Evolutionary conservation across 495 filamentous ascomycete genomes (phyloP).

Genomic region (Astrocystis sublimbata): DNA sequence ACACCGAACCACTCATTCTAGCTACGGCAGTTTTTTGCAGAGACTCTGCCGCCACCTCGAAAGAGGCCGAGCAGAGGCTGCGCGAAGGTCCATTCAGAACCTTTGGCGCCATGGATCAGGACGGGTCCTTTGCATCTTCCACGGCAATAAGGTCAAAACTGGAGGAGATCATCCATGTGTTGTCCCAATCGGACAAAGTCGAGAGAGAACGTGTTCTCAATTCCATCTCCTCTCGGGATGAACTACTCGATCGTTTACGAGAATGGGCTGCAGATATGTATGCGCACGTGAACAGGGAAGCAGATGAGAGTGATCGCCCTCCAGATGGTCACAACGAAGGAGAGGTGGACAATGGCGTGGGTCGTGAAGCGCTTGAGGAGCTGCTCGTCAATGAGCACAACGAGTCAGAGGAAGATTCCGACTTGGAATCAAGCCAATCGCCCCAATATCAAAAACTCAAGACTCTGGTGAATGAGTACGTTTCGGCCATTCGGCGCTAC

Average conservation of each 20-base stretch:
- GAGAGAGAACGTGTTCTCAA: slow-evolving; percentile 12
- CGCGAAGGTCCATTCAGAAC: slow-evolving; percentile 23
- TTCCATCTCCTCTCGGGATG: slow-evolving; percentile 13
- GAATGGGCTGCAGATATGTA: slow-evolving; percentile 24
- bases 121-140: background rate
- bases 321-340: background rate
- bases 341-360: background rate
- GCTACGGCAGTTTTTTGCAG: slow-evolving; percentile 25
- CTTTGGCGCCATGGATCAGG: slow-evolving; percentile 18
- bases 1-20: slow-evolving; percentile 14
- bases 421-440: background rate
- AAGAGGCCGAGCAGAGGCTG: slow-evolving; percentile 8
- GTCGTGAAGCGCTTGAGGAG: slow-evolving; percentile 13
- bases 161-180: slow-evolving; percentile 10
- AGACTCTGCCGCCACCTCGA: background rate
- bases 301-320: background rate
- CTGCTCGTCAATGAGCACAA: slow-evolving; percentile 17
- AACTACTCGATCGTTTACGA: slow-evolving; percentile 20
- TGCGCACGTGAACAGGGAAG: slow-evolving; percentile 8
- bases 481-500: background rate
- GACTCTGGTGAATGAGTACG: slow-evolving; percentile 9
- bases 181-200: slow-evolving; percentile 6
- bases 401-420: slow-evolving; percentile 3
- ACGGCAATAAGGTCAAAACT: slow-evolving; percentile 10
- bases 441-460: slow-evolving; percentile 12